Evolutionary conservation across 139 green algal species (phyloP), one percentile per base, ranked within the genome.

Genomic region (Volvox africanus): DNA sequence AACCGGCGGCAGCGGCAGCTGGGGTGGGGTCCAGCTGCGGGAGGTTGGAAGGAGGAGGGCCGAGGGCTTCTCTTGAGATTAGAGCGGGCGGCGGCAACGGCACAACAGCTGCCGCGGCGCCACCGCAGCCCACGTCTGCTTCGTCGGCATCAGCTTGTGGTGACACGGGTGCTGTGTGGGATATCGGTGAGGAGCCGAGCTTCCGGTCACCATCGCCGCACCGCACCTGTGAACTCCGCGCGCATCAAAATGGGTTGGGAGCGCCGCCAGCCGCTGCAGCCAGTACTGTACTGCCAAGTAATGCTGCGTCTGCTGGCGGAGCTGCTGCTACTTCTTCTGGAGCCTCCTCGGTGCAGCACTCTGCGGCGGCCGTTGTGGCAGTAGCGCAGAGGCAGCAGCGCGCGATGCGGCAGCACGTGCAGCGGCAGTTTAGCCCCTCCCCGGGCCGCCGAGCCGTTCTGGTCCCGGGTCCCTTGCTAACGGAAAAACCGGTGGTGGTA

Each of bases 391-490:
- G 83, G 24, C 83, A 89, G 67, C 67, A 89, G 83, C 67, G 67
- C n/a, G 83, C 83, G 18, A 68, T 80, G 36, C 24, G 28, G 67
- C 83, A 68, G 26, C 83, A 89, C 36, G 67, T 89, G 36, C 67
- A 80, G 22, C 67, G 83, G 33, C 83, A 89, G 24, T 22, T 5
- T 65, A 89, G 83, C 83, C 83, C 83, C 21, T 68, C 85, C 37
- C 69, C 83, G 17, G 30, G 78, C 26, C 80, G 80, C 32, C 50
- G 80, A n/a, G 16, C 20, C 50, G 9, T 3, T 24, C 32, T 20
- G 75, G 75, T 33, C 75, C 75, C 33, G 18, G 33, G 26, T 80
- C 44, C 44, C 44, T 55, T 55, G 9, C 44, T 32, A 5, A 32
- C 71, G 65, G 65, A 73, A 24, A 73, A 28, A 28, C 13, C 14